Conservation (phyloP, 176 grass and related monocot species). For the Zizania latifolia region DNA sequence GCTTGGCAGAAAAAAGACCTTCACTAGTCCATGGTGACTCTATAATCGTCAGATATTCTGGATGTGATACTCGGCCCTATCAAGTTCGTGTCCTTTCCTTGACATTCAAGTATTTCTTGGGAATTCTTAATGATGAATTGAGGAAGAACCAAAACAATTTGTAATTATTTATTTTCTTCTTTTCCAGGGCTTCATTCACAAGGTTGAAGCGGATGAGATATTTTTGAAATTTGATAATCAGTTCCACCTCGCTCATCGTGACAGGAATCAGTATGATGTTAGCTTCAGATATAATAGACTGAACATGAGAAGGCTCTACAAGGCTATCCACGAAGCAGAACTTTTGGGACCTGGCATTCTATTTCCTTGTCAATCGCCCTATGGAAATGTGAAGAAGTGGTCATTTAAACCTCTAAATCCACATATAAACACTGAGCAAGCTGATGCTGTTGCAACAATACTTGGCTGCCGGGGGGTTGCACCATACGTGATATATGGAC, state of each 20-base stretch:
- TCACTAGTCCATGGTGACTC: slow-evolving; percentile 71
- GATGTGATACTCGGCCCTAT: slow-evolving; percentile 42
- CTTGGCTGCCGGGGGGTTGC: slow-evolving; percentile 67
- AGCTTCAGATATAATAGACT: slow-evolving; percentile 92
- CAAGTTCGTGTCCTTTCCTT: slow-evolving; percentile 46
- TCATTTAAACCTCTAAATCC: slow-evolving; percentile 56
- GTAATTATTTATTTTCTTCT: slow-evolving; percentile 25
- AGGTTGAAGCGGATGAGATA: slow-evolving; percentile 86
- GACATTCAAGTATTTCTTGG: slow-evolving; percentile 3
- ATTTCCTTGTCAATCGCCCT: slow-evolving; percentile 46
- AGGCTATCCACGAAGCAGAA: slow-evolving; percentile 51
- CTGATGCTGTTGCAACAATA: slow-evolving; percentile 66
- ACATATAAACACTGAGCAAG: slow-evolving; percentile 70
- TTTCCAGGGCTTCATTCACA: slow-evolving; percentile 85
- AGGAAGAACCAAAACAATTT: not conserved
- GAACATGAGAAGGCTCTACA: slow-evolving; percentile 83
- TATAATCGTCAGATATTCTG: slow-evolving; percentile 48
- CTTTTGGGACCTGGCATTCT: slow-evolving; percentile 43
- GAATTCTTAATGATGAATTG: slow-evolving; percentile 15
- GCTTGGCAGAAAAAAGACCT: slow-evolving; percentile 78
- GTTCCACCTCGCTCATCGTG: slow-evolving; percentile 40
- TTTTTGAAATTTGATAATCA: slow-evolving; percentile 61
- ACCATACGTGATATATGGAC: slow-evolving; percentile 77
- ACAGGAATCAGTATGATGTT: slow-evolving; percentile 49
- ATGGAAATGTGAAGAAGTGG: slow-evolving; percentile 31